Evolutionary conservation across 2,329 filamentous ascomycete genomes (phyloP).

Genomic region (Fusarium kyushuense): DNA sequence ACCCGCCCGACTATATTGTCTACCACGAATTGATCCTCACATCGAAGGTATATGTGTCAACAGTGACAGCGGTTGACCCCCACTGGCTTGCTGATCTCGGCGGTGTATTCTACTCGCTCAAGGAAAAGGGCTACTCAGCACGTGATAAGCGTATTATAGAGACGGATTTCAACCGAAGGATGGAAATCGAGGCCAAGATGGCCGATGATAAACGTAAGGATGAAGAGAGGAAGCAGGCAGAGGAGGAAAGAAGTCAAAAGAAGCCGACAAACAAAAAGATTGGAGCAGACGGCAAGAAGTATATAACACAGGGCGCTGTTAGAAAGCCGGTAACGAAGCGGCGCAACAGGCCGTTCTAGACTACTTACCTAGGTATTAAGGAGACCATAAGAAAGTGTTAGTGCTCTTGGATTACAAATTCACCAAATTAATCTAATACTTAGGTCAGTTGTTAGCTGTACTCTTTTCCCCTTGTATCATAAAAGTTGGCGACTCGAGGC

Average conservation of each 20-base stretch:
- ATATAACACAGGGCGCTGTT: conserved; percentile 71
- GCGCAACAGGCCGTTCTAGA: conserved; percentile 65
- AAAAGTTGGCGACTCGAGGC: too few species aligned
- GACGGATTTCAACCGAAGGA: conserved; percentile 89
- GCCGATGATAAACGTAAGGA: conserved; percentile 82
- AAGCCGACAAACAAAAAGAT: conserved; percentile 56
- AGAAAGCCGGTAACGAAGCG: conserved; percentile 71
- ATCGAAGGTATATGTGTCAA: conserved; percentile 97
- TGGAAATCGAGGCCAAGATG: conserved; percentile 95
- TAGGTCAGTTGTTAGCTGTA: too few species aligned
- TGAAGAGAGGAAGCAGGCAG: conserved; percentile 65
- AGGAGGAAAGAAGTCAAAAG: conserved; percentile 59
- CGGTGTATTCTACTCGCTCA: conserved; percentile 96
- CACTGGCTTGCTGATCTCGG: conserved; percentile 97
- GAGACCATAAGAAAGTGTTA: neutral
- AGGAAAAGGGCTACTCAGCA: conserved; percentile 95
- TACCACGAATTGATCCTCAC: conserved; percentile 99
- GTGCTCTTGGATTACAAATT: neutral
- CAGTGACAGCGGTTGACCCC: conserved; percentile 94
- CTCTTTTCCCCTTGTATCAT: too few species aligned
- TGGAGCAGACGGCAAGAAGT: conserved; percentile 62
- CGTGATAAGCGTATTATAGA: conserved; percentile 89
- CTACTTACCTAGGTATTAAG: too few species aligned
- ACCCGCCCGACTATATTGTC: conserved; percentile 95
- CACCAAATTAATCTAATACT: neutral